Base-by-base conservation (phyloP, 768 basidiomycete species). In the Filobasidium floriforme region DNA sequence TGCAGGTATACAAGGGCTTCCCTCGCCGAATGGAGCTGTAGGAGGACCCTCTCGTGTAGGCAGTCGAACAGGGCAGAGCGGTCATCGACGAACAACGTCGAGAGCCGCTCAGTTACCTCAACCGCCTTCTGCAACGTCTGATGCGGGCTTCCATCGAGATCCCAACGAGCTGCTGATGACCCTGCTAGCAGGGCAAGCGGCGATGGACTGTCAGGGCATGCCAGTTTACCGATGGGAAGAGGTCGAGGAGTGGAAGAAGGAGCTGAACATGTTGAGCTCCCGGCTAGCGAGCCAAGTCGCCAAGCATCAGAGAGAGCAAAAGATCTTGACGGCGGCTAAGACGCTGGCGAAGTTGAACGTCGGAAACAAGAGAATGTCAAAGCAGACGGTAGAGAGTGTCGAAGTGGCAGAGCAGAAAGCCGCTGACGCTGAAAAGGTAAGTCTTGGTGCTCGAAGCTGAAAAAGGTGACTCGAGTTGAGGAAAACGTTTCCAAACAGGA, bases 101-200 rank as follows among this genome's bases (percentile, higher is more conserved):
- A 44, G 24, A 63, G n/a, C 12, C 44, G 63, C 24, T 61, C 69
- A 57, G 22, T 24, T 32, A 15, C 54, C 54, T 57, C 32, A 37
- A 37, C 32, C 32, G 9, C 54, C 54, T 57, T 14, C 29, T 57
- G 18, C 54, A 15, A 57, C 22, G 26, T 28, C 54, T 15, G 54
- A 57, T 24, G 22, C 54, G 22, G 29, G 54, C 54, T 44, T 60
- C 28, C 44, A 19, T 15, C 22, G 62, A 41, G 74, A 70, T 9
- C 73, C 74, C 54, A 92, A 96, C 72, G 89, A 92, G 68, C 83
- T 98, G 55, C 83, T 97, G 69, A 84, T 96, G 75, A 89, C 89
- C 75, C 83, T 99, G 46, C 81, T 98, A 69, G 89, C 92, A 49
- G 92, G 92, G 63, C 92, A 97, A 79, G 94, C 94, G 5, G 85